A percentile compares a stretch with the other conserved stretches of the same genome.
Evolutionary conservation across 2,329 filamentous ascomycete genomes (phyloP).

Genomic region (Fusarium praegraminearum): DNA sequence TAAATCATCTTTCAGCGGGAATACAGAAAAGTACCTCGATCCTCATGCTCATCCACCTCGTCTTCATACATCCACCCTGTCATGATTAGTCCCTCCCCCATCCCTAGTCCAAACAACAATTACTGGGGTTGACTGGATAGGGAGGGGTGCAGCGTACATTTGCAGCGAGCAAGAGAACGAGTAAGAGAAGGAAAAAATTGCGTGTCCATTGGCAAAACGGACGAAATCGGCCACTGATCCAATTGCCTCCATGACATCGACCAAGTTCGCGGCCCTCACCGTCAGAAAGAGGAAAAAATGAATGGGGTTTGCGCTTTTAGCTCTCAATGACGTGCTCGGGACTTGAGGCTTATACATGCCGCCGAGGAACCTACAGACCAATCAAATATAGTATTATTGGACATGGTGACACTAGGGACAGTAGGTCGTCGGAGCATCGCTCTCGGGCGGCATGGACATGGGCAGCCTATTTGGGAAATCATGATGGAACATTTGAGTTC

Average conservation of each 20-base stretch:
- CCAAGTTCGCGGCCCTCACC: conserved; percentile 35
- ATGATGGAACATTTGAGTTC: conserved; percentile 27
- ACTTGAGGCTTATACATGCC: conserved; percentile 50
- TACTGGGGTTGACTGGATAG: conserved; percentile 30
- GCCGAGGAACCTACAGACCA: conserved; percentile 45
- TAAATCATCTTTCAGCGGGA: conserved; percentile 32
- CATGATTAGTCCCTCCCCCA: conserved; percentile 34
- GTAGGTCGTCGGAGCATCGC: conserved; percentile 46
- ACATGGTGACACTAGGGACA: conserved; percentile 31
- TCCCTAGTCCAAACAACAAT: conserved; percentile 32
- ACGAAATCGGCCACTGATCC: conserved; percentile 41
- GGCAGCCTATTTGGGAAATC: conserved; percentile 11
- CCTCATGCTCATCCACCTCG: conserved; percentile 24
- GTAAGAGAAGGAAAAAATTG: conserved; percentile 44
- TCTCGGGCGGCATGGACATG: conserved; percentile 35
- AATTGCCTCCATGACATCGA: conserved; percentile 24
- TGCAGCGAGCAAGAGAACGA: conserved; percentile 20
- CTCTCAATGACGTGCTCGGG: conserved; percentile 53
- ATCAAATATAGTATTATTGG: conserved; percentile 35
- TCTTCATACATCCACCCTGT: conserved; percentile 43
- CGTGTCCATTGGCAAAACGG: conserved; percentile 41
- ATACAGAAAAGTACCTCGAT: conserved; percentile 26
- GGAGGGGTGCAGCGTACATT: conserved; percentile 28
- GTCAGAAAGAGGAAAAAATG: conserved; percentile 41
- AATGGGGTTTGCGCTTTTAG: conserved; percentile 47